Evolutionary conservation across 2,329 filamentous ascomycete species (phyloP).

Genomic region (Lithohypha guttulata): DNA sequence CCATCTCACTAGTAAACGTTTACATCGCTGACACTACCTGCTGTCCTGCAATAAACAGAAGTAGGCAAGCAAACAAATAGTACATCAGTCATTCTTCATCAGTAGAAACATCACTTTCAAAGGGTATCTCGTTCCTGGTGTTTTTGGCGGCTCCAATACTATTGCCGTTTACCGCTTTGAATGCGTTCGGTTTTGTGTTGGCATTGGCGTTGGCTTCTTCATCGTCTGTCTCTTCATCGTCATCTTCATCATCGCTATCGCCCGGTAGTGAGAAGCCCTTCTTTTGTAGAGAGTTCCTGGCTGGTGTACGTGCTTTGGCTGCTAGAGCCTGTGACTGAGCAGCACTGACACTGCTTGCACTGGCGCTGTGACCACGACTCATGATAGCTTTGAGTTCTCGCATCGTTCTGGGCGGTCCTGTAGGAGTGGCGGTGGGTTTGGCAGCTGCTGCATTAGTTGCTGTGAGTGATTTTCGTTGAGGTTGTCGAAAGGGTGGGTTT

Average conservation of each 20-base stretch:
- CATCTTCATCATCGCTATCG: constrained; percentile 4
- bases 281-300: constrained; percentile 1
- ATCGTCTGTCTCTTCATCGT: constrained; percentile 6
- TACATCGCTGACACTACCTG: too few species aligned
- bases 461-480: constrained; percentile 1
- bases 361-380: neutral
- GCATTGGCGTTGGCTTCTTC: neutral
- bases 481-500: constrained; percentile 6
- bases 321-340: constrained; percentile 9
- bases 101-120: too few species aligned
- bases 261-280: neutral
- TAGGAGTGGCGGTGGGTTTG: constrained; percentile 1
- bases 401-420: constrained; percentile 5
- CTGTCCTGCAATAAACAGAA: too few species aligned
- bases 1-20: too few species aligned
- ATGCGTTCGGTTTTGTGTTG: neutral
- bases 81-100: too few species aligned
- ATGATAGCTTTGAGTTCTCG: neutral
- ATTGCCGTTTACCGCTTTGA: too few species aligned
- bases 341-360: constrained; percentile 4
- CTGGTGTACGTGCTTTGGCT: constrained; percentile 6
- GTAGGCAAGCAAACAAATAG: too few species aligned
- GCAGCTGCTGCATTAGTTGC: constrained; percentile 2
- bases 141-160: too few species aligned
- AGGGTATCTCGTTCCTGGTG: too few species aligned